Percentiles rank a stretch among this genome's conserved stretches.
phyloP scores from a whole-genome alignment of 805 yeast species.

The Suhomyces kilbournensis region DNA sequence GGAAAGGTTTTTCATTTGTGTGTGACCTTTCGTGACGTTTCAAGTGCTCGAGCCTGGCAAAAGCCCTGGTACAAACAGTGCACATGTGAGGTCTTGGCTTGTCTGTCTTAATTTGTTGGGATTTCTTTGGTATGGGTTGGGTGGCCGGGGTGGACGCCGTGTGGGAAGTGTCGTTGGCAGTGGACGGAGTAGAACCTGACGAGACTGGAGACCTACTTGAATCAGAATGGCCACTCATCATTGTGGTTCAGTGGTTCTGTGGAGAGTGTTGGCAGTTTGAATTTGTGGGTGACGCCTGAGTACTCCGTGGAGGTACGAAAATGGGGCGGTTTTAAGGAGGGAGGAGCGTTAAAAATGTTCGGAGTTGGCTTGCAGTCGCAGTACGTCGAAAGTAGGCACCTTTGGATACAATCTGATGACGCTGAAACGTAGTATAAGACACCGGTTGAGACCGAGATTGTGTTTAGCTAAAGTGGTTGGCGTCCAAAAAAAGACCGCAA shows the following conservation, averaged over 20 bases:
- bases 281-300: neutral
- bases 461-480: neutral
- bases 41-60: conserved; percentile 91
- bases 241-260: neutral
- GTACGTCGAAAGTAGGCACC: neutral
- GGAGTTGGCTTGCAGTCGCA: neutral
- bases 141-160: conserved; percentile 11
- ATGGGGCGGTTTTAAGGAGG: neutral
- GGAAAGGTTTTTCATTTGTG: conserved; percentile 86
- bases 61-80: conserved; percentile 86
- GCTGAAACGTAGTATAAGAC: neutral
- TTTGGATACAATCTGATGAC: neutral
- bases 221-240: conserved; percentile 8
- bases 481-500: neutral
- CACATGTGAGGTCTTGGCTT: conserved; percentile 95
- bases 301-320: neutral
- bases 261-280: neutral
- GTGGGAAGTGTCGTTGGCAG: conserved; percentile 1
- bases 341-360: neutral
- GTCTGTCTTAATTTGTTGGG: conserved; percentile 80
- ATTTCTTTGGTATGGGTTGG: conserved; percentile 83
- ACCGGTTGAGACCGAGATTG: neutral
- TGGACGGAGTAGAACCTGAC: conserved; percentile 8
- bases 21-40: conserved; percentile 91
- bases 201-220: conserved; percentile 11